phyloP scores from a whole-genome alignment of 768 basidiomycete genomes.

The Podaxis sp. region DNA sequence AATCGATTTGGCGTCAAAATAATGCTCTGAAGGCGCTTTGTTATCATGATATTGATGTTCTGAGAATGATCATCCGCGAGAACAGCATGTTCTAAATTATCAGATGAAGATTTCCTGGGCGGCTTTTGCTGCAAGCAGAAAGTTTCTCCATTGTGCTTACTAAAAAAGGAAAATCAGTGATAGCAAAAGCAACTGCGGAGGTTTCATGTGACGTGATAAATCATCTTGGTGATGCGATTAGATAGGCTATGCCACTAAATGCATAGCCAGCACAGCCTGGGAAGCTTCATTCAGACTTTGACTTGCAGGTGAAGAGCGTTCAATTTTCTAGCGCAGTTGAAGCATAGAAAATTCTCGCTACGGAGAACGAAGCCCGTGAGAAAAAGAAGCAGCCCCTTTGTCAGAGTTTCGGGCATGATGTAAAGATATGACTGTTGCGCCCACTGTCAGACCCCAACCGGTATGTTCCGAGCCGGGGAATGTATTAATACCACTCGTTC shows the following conservation, averaged over 20 bases:
- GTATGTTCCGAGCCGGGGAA: slow-evolving; percentile 11
- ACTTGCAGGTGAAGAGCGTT: not conserved
- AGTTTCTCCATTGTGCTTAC: not conserved
- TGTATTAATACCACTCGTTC: slow-evolving; percentile 2
- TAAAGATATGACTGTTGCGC: not conserved
- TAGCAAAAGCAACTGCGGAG: not conserved
- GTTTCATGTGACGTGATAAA: not conserved
- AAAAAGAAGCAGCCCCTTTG: not conserved
- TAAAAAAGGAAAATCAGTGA: slow-evolving; percentile 5
- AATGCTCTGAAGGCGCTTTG: not conserved
- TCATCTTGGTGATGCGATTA: not conserved
- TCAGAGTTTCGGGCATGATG: slow-evolving; percentile 5
- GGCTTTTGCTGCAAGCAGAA: not conserved
- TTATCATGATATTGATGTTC: not conserved
- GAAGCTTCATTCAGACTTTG: not conserved
- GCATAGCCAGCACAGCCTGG: not conserved
- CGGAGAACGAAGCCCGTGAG: not conserved
- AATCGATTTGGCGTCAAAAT: slow-evolving; percentile 3
- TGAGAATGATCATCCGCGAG: not conserved
- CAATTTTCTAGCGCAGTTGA: not conserved
- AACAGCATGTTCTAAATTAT: not conserved
- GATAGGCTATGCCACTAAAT: not conserved
- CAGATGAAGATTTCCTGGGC: slow-evolving; percentile 1
- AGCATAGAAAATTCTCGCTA: not conserved
- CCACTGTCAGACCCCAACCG: not conserved